Conservation (phyloP, 1,139 yeast species). For the Hansenula anomala region DNA sequence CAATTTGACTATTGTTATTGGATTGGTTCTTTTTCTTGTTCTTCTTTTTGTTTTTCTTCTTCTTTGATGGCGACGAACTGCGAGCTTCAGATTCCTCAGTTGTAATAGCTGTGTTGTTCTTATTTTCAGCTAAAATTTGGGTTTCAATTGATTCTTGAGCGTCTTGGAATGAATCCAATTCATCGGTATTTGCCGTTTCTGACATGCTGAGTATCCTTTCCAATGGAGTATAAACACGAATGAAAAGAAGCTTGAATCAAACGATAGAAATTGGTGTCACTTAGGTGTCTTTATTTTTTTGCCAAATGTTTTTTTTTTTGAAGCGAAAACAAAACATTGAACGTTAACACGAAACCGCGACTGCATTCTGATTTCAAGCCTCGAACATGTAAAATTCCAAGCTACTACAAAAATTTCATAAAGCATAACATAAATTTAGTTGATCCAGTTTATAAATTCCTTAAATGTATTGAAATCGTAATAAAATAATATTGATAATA, state of each 20-base stretch:
- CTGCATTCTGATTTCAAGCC: background rate
- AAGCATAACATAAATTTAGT: too few relatives aligned
- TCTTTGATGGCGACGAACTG: slow-evolving; percentile 3
- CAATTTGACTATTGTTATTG: background rate
- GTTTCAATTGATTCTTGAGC: slow-evolving; percentile 2
- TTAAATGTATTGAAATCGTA: too few relatives aligned
- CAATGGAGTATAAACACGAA: too few relatives aligned
- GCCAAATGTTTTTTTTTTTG: background rate
- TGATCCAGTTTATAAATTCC: too few relatives aligned
- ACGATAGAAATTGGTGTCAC: background rate
- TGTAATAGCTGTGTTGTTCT: background rate
- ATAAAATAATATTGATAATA: too few relatives aligned
- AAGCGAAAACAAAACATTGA: background rate
- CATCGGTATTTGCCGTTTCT: background rate
- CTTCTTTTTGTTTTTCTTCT: slow-evolving; percentile 6
- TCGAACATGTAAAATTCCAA: too few relatives aligned
- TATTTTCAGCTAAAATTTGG: background rate
- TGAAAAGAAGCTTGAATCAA: too few relatives aligned
- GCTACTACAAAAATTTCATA: too few relatives aligned
- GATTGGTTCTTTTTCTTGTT: slow-evolving; percentile 2
- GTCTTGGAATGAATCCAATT: slow-evolving; percentile 4
- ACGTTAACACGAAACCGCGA: background rate
- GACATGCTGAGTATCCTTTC: too few relatives aligned
- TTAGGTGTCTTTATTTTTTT: too few relatives aligned
- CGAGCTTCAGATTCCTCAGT: too few relatives aligned